Evolutionary conservation across 768 basidiomycete species (phyloP).

Genomic region (Xerocomellus intermedius): DNA sequence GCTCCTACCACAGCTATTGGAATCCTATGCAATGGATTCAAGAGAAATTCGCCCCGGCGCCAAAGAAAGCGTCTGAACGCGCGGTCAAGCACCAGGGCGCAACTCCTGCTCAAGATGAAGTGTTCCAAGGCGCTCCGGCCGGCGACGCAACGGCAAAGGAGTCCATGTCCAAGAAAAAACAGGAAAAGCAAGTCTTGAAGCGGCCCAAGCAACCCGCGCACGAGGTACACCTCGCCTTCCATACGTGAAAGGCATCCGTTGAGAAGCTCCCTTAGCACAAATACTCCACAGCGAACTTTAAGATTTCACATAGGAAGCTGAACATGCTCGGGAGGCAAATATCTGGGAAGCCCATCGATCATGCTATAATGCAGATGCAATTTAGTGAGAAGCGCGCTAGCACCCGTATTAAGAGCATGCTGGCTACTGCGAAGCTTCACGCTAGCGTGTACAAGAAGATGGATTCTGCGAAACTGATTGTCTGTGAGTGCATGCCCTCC

Average conservation of each 20-base stretch:
- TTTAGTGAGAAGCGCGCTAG: slow-evolving; percentile 93
- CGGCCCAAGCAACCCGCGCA: slow-evolving; percentile 26
- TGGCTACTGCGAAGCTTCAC: slow-evolving; percentile 83
- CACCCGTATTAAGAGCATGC: slow-evolving; percentile 82
- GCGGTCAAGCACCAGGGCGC: slow-evolving; percentile 37
- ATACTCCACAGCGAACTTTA: slow-evolving; percentile 90
- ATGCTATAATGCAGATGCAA: slow-evolving; percentile 95
- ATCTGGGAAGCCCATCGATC: slow-evolving; percentile 87
- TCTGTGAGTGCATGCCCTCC: slow-evolving; percentile 56
- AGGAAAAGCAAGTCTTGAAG: slow-evolving; percentile 8
- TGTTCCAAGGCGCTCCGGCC: slow-evolving; percentile 44
- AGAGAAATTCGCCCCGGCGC: slow-evolving; percentile 51
- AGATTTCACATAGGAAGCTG: slow-evolving; percentile 90
- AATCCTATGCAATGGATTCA: slow-evolving; percentile 64
- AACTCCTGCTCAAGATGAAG: slow-evolving; percentile 28
- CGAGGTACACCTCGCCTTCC: slow-evolving; percentile 21
- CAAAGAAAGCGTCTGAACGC: slow-evolving; percentile 45
- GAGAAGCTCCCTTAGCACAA: slow-evolving; percentile 63
- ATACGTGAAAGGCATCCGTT: background rate
- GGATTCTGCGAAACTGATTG: slow-evolving; percentile 66
- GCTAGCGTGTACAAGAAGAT: slow-evolving; percentile 77
- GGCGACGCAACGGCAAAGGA: slow-evolving; percentile 17
- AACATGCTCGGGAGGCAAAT: slow-evolving; percentile 88
- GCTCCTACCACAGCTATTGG: slow-evolving; percentile 41
- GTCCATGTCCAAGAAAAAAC: slow-evolving; percentile 18